phyloP scores from a whole-genome alignment of 495 filamentous ascomycete species.

The Cetradonia linearis region DNA sequence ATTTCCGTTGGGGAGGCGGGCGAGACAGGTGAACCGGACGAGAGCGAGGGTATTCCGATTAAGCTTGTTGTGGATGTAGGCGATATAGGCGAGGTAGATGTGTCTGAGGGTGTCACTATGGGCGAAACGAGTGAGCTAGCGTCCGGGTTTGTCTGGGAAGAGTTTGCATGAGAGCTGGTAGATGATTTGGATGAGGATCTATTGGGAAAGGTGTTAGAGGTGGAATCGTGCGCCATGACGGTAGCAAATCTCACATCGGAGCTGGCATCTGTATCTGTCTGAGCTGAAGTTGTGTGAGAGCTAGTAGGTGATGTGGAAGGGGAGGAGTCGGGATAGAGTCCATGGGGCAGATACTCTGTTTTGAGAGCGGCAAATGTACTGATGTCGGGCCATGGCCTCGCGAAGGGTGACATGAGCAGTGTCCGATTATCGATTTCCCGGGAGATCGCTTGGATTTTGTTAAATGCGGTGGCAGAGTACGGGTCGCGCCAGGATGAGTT shows the following conservation, averaged over 20 bases:
- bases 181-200: not conserved
- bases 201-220: not conserved
- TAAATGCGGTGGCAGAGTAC: conserved; percentile 3
- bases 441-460: conserved; percentile 11
- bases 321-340: not conserved
- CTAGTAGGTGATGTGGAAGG: not conserved
- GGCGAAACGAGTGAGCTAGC: not conserved
- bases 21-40: not conserved
- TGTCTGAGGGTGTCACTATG: not conserved
- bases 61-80: not conserved
- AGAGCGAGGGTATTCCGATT: not conserved
- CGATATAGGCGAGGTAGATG: not conserved
- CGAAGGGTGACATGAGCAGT: not conserved
- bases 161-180: not conserved
- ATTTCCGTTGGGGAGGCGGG: not conserved
- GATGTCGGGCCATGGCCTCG: not conserved
- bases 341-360: not conserved
- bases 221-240: not conserved
- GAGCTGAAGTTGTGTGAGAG: not conserved
- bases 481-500: conserved; percentile 6
- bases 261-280: not conserved
- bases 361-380: not conserved
- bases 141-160: not conserved
- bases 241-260: not conserved
- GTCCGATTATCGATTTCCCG: conserved; percentile 5